Conservation (phyloP, 495 filamentous ascomycete species). For the Filosporella fistucella region DNA sequence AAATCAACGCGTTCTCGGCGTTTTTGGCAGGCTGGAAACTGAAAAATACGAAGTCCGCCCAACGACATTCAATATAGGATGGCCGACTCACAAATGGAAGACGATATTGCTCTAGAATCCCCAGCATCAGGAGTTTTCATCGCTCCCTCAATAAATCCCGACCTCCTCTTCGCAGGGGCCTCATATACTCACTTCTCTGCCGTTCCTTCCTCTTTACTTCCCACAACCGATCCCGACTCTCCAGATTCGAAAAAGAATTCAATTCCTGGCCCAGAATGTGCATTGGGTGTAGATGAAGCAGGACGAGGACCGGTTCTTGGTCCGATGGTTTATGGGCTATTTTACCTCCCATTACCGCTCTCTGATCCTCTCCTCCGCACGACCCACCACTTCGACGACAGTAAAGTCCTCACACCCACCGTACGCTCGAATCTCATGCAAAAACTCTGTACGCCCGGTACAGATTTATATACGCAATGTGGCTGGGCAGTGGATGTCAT, state of each 20-base stretch:
- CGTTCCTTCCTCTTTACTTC: constrained; percentile 50
- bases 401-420: constrained; percentile 74
- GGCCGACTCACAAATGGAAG: constrained; percentile 37
- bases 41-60: too few relatives aligned
- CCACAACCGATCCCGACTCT: constrained; percentile 38
- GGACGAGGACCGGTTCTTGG: constrained; percentile 92
- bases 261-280: constrained; percentile 46
- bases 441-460: constrained; percentile 58
- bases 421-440: constrained; percentile 74
- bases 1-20: too few relatives aligned
- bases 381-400: constrained; percentile 85
- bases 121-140: constrained; percentile 60
- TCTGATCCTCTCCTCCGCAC: constrained; percentile 68
- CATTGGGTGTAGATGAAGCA: constrained; percentile 92
- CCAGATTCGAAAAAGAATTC: constrained; percentile 27
- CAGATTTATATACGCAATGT: constrained; percentile 63
- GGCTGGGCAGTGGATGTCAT: constrained; percentile 80
- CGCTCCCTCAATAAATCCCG: constrained; percentile 68
- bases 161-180: constrained; percentile 59
- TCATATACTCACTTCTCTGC: constrained; percentile 85
- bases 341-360: constrained; percentile 69
- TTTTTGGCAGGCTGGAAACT: too few relatives aligned
- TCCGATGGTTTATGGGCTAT: constrained; percentile 93
- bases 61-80: too few relatives aligned
- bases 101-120: constrained; percentile 47